phyloP scores from a whole-genome alignment of 305 asterid species.

The Fraxinus sp. region DNA sequence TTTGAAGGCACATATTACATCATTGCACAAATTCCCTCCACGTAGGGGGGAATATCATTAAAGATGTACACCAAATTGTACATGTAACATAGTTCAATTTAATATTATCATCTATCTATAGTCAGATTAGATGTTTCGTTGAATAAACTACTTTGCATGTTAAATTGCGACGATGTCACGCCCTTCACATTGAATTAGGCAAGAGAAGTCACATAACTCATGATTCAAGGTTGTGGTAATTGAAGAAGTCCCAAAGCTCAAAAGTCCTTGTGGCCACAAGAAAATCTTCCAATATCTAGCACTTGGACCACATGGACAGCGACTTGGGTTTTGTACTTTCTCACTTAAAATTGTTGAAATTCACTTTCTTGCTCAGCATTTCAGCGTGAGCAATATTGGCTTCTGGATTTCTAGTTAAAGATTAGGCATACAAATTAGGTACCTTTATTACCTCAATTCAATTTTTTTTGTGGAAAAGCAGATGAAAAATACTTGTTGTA shows the following conservation, averaged over 20 bases:
- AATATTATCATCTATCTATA: neutral
- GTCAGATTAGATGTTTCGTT: neutral
- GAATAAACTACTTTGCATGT: neutral
- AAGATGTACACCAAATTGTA: too few relatives aligned
- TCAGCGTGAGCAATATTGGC: neutral
- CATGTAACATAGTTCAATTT: too few relatives aligned
- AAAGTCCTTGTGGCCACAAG: conserved; percentile 29
- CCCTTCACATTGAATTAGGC: neutral
- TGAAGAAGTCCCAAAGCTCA: conserved; percentile 23
- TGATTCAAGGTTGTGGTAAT: conserved; percentile 7
- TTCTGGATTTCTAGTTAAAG: neutral
- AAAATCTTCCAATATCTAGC: conserved; percentile 41
- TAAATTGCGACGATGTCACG: neutral
- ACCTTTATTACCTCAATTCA: neutral
- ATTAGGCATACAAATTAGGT: neutral
- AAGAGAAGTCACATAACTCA: conserved; percentile 6
- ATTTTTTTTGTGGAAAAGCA: neutral
- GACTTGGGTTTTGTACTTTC: neutral
- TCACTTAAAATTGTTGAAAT: neutral
- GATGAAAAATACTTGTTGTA: too few relatives aligned
- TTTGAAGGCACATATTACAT: too few relatives aligned
- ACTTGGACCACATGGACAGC: conserved; percentile 50
- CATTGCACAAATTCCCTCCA: too few relatives aligned
- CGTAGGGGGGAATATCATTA: too few relatives aligned
- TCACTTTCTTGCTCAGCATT: neutral